Evolutionary conservation across 768 basidiomycete species (phyloP).

Genomic region (Coprinopsis sp.): DNA sequence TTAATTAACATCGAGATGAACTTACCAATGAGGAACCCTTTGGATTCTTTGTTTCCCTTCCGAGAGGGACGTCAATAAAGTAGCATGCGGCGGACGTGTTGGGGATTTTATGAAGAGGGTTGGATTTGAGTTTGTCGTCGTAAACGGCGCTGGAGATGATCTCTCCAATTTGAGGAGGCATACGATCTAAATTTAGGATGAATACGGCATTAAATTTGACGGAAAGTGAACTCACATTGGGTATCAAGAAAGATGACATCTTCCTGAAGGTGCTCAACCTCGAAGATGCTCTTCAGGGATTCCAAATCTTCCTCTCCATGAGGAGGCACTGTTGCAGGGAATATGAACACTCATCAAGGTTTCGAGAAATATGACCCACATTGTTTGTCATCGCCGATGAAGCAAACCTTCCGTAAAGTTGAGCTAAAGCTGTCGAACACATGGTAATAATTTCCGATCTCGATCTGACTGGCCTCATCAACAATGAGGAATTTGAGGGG

Average conservation of each 20-base stretch:
- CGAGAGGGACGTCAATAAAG: constrained; percentile 53
- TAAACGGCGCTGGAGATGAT: constrained; percentile 72
- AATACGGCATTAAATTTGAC: constrained; percentile 7
- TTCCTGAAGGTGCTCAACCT: constrained; percentile 53
- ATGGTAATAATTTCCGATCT: constrained; percentile 47
- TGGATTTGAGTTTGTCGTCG: constrained; percentile 52
- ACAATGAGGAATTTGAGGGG: constrained; percentile 50
- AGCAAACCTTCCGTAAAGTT: constrained; percentile 48
- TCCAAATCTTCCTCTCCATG: constrained; percentile 67
- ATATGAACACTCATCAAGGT: constrained; percentile 10
- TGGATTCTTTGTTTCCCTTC: constrained; percentile 29
- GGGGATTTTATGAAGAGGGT: constrained; percentile 44
- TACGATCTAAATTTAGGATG: constrained; percentile 52
- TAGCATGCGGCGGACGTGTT: constrained; percentile 44
- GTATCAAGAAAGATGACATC: constrained; percentile 57
- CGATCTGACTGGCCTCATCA: constrained; percentile 68
- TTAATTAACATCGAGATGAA: constrained; percentile 6
- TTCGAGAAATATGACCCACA: constrained; percentile 35
- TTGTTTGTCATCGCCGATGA: constrained; percentile 67
- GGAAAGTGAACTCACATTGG: constrained; percentile 57
- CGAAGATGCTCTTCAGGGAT: constrained; percentile 73
- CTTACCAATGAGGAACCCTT: constrained; percentile 34
- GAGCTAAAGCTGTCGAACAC: constrained; percentile 33
- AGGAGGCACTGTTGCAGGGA: constrained; percentile 58
- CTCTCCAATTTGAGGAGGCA: constrained; percentile 75